Evolutionary conservation across 371 early-diverging fungal species (phyloP), one percentile per base, ranked within the genome.

Genomic region (Saksenaea oblongispora): DNA sequence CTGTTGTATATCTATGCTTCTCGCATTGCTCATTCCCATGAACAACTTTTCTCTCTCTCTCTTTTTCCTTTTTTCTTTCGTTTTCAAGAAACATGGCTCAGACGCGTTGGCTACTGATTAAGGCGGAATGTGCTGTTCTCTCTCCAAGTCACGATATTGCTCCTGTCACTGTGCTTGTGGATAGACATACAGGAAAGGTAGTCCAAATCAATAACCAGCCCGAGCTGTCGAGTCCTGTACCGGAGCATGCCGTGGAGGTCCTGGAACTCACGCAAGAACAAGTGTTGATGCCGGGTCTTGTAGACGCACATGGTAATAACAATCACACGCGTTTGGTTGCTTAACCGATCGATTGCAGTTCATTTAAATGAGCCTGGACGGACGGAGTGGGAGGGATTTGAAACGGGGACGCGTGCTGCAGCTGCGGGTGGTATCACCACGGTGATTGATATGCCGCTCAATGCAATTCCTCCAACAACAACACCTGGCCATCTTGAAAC

Each of bases 351-450:
- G 31, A 14, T 35, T 24, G 41, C 72, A 84, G 90, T 91, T 13
- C 93, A 91, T 68, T 82, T 93, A 71, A 91, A 91, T 65, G 91
- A 91, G 70, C 93, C 92, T 15, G 93, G 93, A 28, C 84, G 93
- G 69, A 93, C 93, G 53, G 85, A 89, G 61, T 93, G 93, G 93
- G 93, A 93, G 73, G 93, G 93, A 9, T 90, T 93, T 57, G 88
- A 83, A 59, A 93, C 90, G 2, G 93, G 90, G 55, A 91, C 92
- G 35, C 86, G 84, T 57, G 89, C 93, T 34, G 93, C 93, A 34
- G 92, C 92, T 24, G 91, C 92, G 35, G 89, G 93, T 53, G 93
- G 93, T 66, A 86, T 89, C 35, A 88, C 90, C 0, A 91, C 92
- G 0, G 84, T 93, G 27, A 82, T 93, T 54, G 93, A 93, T 67